A percentile compares a stretch with the other conserved stretches of the same genome.
Conservation (phyloP, 2,329 filamentous ascomycete species). For the Colletotrichum liaoningense region DNA sequence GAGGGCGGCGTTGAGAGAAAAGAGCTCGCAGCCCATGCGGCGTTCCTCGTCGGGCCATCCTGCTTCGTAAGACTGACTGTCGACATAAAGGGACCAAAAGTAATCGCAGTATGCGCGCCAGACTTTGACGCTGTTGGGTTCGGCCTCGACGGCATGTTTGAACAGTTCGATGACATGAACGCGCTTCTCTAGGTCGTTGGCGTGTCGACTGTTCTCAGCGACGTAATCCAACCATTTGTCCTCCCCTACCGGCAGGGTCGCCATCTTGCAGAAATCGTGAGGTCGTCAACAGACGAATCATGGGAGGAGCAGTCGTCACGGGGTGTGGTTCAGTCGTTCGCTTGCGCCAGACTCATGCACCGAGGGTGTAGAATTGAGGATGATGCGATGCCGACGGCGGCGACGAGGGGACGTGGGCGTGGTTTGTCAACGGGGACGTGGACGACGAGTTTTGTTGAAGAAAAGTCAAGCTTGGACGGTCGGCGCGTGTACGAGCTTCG, state of each 20-base stretch:
- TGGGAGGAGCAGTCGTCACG: conserved; percentile 16
- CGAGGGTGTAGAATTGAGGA: neutral
- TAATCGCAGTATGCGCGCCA: conserved; percentile 86
- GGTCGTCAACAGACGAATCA: conserved; percentile 35
- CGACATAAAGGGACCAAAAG: conserved; percentile 77
- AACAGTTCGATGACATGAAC: conserved; percentile 79
- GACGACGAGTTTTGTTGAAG: conserved; percentile 15
- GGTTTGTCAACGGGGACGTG: neutral
- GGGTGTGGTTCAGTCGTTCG: neutral
- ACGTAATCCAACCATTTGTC: conserved; percentile 82
- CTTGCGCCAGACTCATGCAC: neutral
- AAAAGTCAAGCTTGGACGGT: conserved; percentile 23
- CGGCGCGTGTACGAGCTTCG: neutral
- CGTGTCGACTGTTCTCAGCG: conserved; percentile 73
- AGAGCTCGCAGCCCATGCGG: conserved; percentile 75
- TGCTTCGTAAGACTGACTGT: conserved; percentile 67
- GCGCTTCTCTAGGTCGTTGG: conserved; percentile 73
- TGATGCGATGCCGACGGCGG: neutral
- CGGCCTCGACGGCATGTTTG: conserved; percentile 75
- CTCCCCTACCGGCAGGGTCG: conserved; percentile 74
- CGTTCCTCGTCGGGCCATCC: conserved; percentile 76
- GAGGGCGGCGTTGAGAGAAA: conserved; percentile 74
- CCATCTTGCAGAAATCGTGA: conserved; percentile 50
- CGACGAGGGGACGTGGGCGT: neutral
- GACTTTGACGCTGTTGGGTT: conserved; percentile 78